A percentile compares a stretch with the other conserved stretches of the same genome.
These are phyloP conservation scores for Dendrocalamus sinicus DNA, from an alignment of 176 grass and related monocot species.

Conservation along the genomic window DNA sequence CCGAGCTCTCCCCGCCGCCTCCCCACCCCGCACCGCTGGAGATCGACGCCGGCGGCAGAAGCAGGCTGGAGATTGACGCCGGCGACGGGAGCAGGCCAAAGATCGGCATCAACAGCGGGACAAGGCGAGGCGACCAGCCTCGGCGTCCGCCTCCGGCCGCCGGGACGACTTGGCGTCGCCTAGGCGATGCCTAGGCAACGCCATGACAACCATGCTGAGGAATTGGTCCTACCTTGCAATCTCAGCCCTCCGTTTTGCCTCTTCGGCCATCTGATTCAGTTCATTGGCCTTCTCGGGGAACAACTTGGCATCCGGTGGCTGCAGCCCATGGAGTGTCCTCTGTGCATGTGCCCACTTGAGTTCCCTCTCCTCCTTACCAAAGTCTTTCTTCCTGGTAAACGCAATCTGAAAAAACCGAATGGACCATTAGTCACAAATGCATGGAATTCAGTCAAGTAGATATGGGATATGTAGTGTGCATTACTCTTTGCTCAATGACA, in stretches of 20 bases:
- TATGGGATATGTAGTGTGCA: background rate
- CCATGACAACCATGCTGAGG: no score
- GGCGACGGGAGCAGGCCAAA: no score
- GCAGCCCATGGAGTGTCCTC: constrained; percentile 90
- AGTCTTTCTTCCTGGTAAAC: constrained; percentile 90
- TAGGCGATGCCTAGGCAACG: no score
- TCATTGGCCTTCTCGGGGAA: constrained; percentile 71
- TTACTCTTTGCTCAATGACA: constrained; percentile 81
- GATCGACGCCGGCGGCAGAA: no score
- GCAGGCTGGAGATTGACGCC: no score
- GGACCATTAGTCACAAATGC: background rate
- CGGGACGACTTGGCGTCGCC: no score
- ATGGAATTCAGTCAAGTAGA: background rate
- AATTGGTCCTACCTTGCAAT: constrained; percentile 71
- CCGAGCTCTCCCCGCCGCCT: no score
- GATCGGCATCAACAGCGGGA: no score
- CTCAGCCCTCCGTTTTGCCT: constrained; percentile 80
- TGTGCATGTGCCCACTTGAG: constrained; percentile 90
- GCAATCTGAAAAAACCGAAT: constrained; percentile 54
- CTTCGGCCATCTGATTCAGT: constrained; percentile 79
- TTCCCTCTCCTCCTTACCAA: constrained; percentile 74
- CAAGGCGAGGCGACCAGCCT: no score
- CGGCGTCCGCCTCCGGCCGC: no score
- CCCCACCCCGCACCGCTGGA: no score
- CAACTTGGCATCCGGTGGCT: constrained; percentile 59